Conservation (phyloP, 768 basidiomycete genomes). For the Pulveroboletus sp. region DNA sequence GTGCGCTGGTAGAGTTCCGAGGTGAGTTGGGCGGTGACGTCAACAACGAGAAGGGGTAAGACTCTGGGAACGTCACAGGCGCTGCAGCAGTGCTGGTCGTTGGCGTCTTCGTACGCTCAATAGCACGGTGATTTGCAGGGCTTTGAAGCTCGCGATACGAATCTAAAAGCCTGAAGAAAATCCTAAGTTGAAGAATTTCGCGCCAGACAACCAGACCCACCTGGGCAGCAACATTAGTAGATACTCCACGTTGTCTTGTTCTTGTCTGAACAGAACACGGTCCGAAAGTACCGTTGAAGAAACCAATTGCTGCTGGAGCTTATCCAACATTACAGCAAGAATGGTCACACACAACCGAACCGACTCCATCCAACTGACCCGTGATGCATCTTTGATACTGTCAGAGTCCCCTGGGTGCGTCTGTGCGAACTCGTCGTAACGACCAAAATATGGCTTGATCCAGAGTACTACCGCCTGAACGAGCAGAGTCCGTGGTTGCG, state of each 20-base stretch:
- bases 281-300: conserved; percentile 60
- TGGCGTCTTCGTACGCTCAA: conserved; percentile 62
- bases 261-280: conserved; percentile 59
- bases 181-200: conserved; percentile 1
- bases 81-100: conserved; percentile 51
- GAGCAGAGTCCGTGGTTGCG: conserved; percentile 70
- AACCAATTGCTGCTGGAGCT: conserved; percentile 75
- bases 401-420: conserved; percentile 65
- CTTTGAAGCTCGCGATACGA: conserved; percentile 82
- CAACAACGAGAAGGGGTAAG: conserved; percentile 86
- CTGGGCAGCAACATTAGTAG: conserved; percentile 78
- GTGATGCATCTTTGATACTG: conserved; percentile 60
- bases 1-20: conserved; percentile 38
- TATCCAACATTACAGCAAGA: conserved; percentile 84
- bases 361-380: conserved; percentile 84
- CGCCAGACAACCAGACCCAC: conserved; percentile 37
- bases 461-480: conserved; percentile 87
- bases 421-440: conserved; percentile 77
- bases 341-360: conserved; percentile 88
- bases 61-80: conserved; percentile 88
- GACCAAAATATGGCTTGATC: conserved; percentile 94
- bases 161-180: conserved; percentile 61
- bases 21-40: conserved; percentile 57
- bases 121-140: conserved; percentile 57
- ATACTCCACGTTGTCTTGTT: conserved; percentile 90